Evolutionary conservation across 2,329 filamentous ascomycete genomes (phyloP).

Genomic region (Colletotrichum theobromicola): DNA sequence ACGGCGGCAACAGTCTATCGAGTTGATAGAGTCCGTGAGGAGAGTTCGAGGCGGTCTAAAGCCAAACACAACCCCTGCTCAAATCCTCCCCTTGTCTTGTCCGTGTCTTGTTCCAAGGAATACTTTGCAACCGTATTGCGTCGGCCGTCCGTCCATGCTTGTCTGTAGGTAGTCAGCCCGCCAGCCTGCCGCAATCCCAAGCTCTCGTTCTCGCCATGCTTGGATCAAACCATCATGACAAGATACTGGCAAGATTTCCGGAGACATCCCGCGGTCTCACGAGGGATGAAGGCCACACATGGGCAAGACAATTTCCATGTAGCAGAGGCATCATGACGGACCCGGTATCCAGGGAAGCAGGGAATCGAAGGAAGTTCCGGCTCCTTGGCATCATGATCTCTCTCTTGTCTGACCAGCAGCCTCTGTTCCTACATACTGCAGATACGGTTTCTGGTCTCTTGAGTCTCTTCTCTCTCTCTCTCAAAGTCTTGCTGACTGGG

Average conservation of each 20-base stretch:
- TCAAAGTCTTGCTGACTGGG: conserved; percentile 6
- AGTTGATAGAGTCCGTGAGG: conserved; percentile 16
- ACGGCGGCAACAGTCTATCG: neutral
- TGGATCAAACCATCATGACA: conserved; percentile 1
- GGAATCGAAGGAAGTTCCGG: neutral
- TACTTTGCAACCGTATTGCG: neutral
- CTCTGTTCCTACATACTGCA: neutral
- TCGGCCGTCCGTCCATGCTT: neutral
- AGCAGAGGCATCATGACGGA: neutral
- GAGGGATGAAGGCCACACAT: neutral
- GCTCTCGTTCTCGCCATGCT: neutral
- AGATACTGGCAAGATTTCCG: neutral
- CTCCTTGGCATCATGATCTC: conserved; percentile 16
- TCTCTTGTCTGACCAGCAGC: neutral
- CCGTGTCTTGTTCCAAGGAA: conserved; percentile 12
- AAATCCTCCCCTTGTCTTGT: neutral
- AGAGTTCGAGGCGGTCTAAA: conserved; percentile 19
- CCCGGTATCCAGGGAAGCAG: conserved; percentile 4
- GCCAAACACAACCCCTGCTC: conserved; percentile 17
- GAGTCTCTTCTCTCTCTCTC: neutral
- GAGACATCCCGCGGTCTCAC: neutral
- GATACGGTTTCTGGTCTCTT: neutral
- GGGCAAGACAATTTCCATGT: neutral
- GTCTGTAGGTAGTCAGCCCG: neutral
- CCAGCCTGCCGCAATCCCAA: neutral